These are phyloP conservation scores for Aspergillus ibericus DNA, from an alignment of 2,329 filamentous ascomycete species.

Conservation along the genomic window DNA sequence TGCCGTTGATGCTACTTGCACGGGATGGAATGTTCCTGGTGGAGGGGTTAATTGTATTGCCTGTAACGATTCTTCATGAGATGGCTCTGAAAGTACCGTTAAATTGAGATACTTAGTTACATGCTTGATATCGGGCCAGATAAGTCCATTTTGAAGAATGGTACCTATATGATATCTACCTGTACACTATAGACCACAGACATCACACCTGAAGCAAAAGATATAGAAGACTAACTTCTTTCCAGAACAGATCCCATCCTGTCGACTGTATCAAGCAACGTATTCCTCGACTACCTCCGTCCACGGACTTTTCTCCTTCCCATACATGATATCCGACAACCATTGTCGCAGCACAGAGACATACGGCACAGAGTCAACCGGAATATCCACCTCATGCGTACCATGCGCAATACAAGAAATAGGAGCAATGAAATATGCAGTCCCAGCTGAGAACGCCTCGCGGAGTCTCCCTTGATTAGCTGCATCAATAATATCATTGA, in stretches of 20 bases:
- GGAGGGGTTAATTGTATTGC: too few species aligned
- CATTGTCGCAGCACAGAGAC: background rate
- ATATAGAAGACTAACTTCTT: background rate
- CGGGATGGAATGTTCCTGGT: too few species aligned
- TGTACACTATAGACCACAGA: too few species aligned
- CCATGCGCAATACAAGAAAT: background rate
- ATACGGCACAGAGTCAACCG: background rate
- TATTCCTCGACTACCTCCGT: background rate
- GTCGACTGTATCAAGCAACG: background rate
- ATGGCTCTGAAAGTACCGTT: too few species aligned
- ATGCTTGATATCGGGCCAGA: too few species aligned
- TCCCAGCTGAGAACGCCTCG: slow-evolving; percentile 82
- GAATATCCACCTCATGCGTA: background rate
- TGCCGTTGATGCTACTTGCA: too few species aligned
- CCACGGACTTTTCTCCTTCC: background rate
- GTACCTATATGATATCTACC: too few species aligned
- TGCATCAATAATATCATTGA: slow-evolving; percentile 70
- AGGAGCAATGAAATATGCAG: slow-evolving; percentile 49
- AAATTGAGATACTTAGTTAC: too few species aligned
- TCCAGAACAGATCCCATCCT: background rate
- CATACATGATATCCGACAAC: background rate
- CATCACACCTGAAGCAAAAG: too few species aligned
- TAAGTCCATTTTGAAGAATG: too few species aligned
- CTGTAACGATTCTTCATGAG: too few species aligned
- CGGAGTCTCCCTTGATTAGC: slow-evolving; percentile 68